Evolutionary conservation across 1,139 yeast species (phyloP), one percentile per base, ranked within the genome.

Genomic region (Taphrina betulina): DNA sequence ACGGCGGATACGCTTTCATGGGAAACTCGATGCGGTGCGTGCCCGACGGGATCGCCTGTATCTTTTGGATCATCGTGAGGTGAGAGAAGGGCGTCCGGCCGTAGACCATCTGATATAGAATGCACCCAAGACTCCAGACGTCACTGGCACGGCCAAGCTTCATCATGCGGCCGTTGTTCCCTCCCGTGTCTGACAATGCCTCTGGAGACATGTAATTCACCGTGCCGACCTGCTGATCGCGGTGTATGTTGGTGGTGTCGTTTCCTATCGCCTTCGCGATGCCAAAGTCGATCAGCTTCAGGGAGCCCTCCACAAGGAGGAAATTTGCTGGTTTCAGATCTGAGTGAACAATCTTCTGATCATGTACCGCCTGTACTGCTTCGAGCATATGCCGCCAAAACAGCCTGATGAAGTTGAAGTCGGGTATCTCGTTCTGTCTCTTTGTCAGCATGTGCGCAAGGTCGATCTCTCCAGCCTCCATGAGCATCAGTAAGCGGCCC

Each of bases 171-270:
- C 63, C 60, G 37, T 65, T 67, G 17, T 67, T 64, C 44, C 67
- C 67, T 45, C 66, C 68, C 55, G 80, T 79, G 68, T 83, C 95
- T 42, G 84, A 76, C 57, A 90, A 73, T 0, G 97, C 88, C 68
- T 92, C 98, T 0, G 98, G 98, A 0, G 98, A 96, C 98, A 92
- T 92, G 68, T 92, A 92, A 68, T 86, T 88, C 1, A 96, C 96
- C 0, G 98, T 92, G 2, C 98, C 98, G 58, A 89, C 85, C 68
- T 88, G 96, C 4, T 89, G 80, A 60, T 88, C 95, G 58, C 97
- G 77, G 67, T 90, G 92, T 20, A 92, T 80, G 65, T 92, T 92
- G 28, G 86, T 82, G 0, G 98, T 92, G 66, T 88, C 88, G 57
- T 90, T 96, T 0, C 95, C 95, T 1, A 92, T 92, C 0, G 92